Evolutionary conservation across 495 filamentous ascomycete genomes (phyloP), one percentile per base, ranked within the genome.

Genomic region (Friedmanniomyces simplex): DNA sequence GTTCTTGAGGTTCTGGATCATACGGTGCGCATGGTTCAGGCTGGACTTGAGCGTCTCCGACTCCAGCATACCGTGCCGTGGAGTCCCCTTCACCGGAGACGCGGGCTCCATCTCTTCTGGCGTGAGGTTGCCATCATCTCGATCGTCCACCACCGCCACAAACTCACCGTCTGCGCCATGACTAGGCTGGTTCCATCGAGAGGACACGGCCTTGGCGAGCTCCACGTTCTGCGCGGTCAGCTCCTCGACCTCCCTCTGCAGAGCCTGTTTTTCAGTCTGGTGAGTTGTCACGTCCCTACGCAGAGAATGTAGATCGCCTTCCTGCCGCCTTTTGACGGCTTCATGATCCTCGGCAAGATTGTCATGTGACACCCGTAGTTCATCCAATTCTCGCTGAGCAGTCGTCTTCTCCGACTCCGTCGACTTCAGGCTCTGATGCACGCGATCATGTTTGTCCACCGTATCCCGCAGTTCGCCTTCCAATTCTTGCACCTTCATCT

Each of bases 11-110:
- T 88, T 91, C 67, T 96, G 89, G 52, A 98, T 96, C 79, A 95
- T 94, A 47, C 89, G 81, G 66, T 97, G 91, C 36, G 93, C 93
- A 71, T 97, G 93, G 55, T 91, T 85, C 30, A 96, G 76, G 20
- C 89, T 95, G 49, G 89, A 95, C 73, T 89, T 91, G 52, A 97
- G 71, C 1, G 93, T 98, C 72, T 98, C 93, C 0, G 90, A 86
- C 69, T 98, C 94, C 1, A 98, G 76, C 65, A 85, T 82, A 30
- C 86, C 85, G 69, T 97, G 91, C 16, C 93, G 80, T 18, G 90
- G 91, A 4, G 89, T 94, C 49, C 82, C 85, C 72, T 97, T 98
- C 56, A 86, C 82, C 3, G 93, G 93, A 0, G 91, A 96, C 28
- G 83, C 82, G 6, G 91, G 91, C 4, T 91, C 91, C 0, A 91